Evolutionary conservation across 2,329 filamentous ascomycete species (phyloP).

Genomic region (Fusarium sacchari): DNA sequence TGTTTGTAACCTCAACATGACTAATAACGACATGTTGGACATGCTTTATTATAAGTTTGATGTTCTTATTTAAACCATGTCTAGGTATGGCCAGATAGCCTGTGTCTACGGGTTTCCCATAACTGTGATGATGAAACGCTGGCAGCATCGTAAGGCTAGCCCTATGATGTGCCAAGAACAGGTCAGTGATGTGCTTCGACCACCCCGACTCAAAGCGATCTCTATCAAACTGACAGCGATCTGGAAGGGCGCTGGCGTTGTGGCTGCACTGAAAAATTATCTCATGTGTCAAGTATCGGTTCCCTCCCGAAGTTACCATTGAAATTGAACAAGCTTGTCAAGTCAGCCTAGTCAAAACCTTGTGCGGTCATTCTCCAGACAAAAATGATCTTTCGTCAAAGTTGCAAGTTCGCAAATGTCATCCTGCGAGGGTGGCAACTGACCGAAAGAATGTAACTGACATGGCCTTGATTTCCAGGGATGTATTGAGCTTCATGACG

Average conservation of each 20-base stretch:
- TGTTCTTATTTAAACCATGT: too few species aligned
- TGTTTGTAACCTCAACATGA: too few species aligned
- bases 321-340: too few species aligned
- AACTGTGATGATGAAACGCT: background rate
- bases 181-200: background rate
- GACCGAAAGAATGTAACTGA: too few species aligned
- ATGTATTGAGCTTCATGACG: conserved; percentile 9
- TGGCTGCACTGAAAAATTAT: rapidly evolving
- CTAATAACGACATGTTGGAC: background rate
- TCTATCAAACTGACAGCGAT: background rate
- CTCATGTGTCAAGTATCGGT: background rate
- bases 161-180: background rate
- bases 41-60: rapidly evolving
- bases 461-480: background rate
- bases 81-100: background rate
- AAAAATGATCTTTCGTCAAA: background rate
- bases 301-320: background rate
- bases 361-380: background rate
- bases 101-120: background rate
- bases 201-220: background rate
- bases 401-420: background rate
- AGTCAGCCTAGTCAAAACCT: background rate
- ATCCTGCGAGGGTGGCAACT: background rate
- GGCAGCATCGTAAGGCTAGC: background rate
- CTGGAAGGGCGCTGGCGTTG: too few species aligned